Percentiles rank a stretch among this genome's conserved stretches.
Evolutionary conservation across 805 yeast species (phyloP).

Genomic region (Lipomyces chichibuensis): DNA sequence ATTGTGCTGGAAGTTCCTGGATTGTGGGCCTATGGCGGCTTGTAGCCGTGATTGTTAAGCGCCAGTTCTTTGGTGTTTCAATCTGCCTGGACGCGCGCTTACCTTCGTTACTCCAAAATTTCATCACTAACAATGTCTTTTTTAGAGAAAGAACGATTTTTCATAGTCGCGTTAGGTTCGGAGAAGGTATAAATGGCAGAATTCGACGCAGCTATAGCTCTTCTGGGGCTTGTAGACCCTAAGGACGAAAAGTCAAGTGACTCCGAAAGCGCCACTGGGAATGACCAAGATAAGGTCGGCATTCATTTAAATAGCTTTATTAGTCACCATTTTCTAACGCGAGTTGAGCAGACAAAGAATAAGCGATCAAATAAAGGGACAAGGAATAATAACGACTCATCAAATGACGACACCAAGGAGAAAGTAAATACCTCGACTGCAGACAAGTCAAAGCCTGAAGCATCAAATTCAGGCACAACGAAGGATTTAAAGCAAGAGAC

Average conservation of each 20-base stretch:
- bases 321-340: neutral
- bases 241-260: conserved; percentile 28
- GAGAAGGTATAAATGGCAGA: conserved; percentile 24
- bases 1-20: neutral
- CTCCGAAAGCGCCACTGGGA: conserved; percentile 4
- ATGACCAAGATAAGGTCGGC: neutral
- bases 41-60: neutral
- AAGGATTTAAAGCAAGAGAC: neutral
- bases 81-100: neutral
- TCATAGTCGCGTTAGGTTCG: neutral
- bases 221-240: conserved; percentile 34
- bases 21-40: neutral
- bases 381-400: neutral
- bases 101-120: neutral
- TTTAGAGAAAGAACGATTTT: neutral
- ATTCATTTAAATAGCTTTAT: neutral
- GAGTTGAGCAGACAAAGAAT: neutral
- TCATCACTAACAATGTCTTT: neutral
- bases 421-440: neutral
- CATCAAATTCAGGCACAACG: neutral
- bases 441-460: neutral
- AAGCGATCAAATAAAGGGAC: neutral
- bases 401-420: neutral
- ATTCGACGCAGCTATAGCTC: conserved; percentile 35
- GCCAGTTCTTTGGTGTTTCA: neutral